Percentiles rank a stretch among this genome's conserved stretches.
Evolutionary conservation across 176 grass and related monocot species (phyloP).

Genomic region (Musa beccarii): DNA sequence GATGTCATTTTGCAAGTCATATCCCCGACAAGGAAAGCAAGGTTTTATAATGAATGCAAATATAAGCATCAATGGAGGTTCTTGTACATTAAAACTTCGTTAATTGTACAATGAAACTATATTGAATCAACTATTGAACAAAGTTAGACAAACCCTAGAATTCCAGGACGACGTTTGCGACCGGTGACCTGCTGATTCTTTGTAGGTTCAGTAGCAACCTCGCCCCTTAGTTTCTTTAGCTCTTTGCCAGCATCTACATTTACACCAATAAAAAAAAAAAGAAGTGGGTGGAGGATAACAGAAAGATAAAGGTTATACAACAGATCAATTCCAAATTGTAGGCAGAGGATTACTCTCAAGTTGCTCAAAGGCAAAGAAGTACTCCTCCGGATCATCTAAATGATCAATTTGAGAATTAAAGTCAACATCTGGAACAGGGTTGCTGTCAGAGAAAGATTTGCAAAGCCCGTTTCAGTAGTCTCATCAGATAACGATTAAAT

Average conservation of each 20-base stretch:
- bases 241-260: slow-evolving; percentile 44
- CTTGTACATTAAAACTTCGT: not conserved
- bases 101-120: not conserved
- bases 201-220: slow-evolving; percentile 4
- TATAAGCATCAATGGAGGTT: too few species aligned
- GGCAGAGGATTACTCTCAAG: slow-evolving; percentile 38
- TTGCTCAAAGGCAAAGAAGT: slow-evolving; percentile 20
- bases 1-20: too few species aligned
- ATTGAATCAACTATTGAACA: not conserved
- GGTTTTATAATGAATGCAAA: too few species aligned
- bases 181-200: slow-evolving; percentile 10
- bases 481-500: too few species aligned
- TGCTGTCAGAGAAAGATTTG: slow-evolving; percentile 31
- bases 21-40: too few species aligned
- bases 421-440: slow-evolving; percentile 24
- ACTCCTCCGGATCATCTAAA: slow-evolving; percentile 35
- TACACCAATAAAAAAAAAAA: slow-evolving; percentile 20
- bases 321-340: not conserved
- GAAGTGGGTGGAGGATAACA: not conserved
- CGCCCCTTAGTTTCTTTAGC: slow-evolving; percentile 34
- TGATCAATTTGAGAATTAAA: slow-evolving; percentile 15
- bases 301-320: not conserved
- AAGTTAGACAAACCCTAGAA: slow-evolving; percentile 27
- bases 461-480: not conserved
- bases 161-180: slow-evolving; percentile 26